Conservation (phyloP, 2,329 filamentous ascomycete genomes). For the Cladophialophora psammophila region DNA sequence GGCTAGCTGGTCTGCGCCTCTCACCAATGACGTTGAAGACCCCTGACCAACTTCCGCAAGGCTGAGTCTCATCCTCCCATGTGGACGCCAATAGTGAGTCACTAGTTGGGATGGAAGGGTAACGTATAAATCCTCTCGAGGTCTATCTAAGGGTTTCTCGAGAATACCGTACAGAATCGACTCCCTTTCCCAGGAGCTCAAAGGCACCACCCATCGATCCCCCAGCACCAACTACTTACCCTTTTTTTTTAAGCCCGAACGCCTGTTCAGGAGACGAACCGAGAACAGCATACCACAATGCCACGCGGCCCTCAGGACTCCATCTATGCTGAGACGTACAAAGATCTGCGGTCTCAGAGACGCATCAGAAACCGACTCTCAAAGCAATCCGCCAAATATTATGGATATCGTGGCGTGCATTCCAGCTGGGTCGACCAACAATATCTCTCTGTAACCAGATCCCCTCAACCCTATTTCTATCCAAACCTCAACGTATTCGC, state of each 20-base stretch:
- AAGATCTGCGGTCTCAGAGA: conserved; percentile 29
- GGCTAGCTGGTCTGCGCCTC: background rate
- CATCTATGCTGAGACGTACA: conserved; percentile 2
- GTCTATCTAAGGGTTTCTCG: background rate
- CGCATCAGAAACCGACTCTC: conserved; percentile 24
- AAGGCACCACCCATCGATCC: background rate
- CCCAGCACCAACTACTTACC: background rate
- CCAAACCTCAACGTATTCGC: background rate
- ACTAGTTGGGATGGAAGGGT: background rate
- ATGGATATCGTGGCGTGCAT: conserved; percentile 35
- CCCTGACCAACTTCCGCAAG: background rate
- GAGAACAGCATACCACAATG: background rate
- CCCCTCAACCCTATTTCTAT: background rate
- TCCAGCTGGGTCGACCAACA: conserved; percentile 33
- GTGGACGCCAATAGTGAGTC: background rate
- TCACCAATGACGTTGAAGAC: background rate
- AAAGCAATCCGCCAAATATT: conserved; percentile 36
- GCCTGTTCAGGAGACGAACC: background rate
- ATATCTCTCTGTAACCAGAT: conserved; percentile 9
- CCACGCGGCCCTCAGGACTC: background rate
- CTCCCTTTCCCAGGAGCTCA: background rate
- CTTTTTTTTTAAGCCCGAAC: background rate
- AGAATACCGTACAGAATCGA: background rate
- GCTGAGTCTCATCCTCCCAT: background rate
- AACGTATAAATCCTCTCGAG: background rate